A percentile compares a stretch with the other conserved stretches of the same genome.
phyloP scores from a whole-genome alignment of 2,329 filamentous ascomycete species.

The Calonectria crousiana region DNA sequence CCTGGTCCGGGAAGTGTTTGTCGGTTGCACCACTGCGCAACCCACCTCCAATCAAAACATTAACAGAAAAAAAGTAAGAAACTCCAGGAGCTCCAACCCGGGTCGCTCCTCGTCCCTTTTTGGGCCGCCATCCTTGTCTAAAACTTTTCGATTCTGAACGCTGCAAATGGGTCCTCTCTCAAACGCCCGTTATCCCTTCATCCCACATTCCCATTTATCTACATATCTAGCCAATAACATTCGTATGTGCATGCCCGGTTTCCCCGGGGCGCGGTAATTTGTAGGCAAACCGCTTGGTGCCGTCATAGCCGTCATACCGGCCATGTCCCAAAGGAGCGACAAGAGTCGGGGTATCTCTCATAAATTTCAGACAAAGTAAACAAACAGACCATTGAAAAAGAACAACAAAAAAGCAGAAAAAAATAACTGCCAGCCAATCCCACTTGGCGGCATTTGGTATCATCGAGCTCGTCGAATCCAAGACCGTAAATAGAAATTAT shows the following conservation, averaged over 20 bases:
- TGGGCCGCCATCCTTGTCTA: conserved; percentile 37
- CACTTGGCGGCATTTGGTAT: conserved; percentile 27
- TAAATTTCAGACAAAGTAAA: conserved; percentile 21
- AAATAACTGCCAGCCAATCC: conserved; percentile 33
- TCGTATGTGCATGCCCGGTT: conserved; percentile 29
- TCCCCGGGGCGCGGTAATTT: conserved; percentile 20
- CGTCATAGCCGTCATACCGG: conserved; percentile 39
- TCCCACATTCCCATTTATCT: conserved; percentile 31
- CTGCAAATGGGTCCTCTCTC: conserved; percentile 33
- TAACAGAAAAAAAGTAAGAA: conserved; percentile 32
- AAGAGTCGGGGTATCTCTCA: conserved; percentile 46
- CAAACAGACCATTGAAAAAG: conserved; percentile 28
- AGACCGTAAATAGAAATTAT: conserved; percentile 40
- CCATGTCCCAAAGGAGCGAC: conserved; percentile 41
- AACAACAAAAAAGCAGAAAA: conserved; percentile 25
- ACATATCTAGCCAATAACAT: conserved; percentile 42
- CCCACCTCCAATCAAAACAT: conserved; percentile 23
- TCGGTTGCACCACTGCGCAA: conserved; percentile 22
- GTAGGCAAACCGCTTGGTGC: conserved; percentile 29
- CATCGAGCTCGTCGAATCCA: conserved; percentile 37
- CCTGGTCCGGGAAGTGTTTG: conserved; percentile 27
- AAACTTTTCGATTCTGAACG: conserved; percentile 40
- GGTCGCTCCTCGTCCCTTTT: conserved; percentile 29
- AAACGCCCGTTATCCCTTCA: conserved; percentile 34
- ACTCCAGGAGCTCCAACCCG: conserved; percentile 36